These are phyloP conservation scores for Rhododendron kiyosumense DNA, from an alignment of 148 eudicot genomes.

Conservation along the genomic window DNA sequence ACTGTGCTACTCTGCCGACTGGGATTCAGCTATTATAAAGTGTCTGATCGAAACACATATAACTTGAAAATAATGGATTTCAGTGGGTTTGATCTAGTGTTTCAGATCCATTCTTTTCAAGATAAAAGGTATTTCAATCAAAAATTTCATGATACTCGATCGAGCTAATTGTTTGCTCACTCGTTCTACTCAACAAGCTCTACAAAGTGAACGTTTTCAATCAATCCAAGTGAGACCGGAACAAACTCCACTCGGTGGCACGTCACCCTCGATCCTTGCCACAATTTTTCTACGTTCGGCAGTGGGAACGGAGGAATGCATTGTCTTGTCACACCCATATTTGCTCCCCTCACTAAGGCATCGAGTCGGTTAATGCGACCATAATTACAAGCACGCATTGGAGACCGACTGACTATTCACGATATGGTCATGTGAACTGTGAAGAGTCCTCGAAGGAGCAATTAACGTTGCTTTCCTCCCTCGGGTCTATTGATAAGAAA, in stretches of 20 bases:
- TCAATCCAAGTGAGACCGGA: no score
- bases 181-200: no score
- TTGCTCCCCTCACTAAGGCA: background rate
- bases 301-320: background rate
- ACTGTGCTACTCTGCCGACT: no score
- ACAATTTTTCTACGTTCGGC: background rate
- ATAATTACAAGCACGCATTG: background rate
- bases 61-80: no score
- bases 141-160: background rate
- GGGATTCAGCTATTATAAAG: background rate
- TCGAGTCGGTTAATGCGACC: background rate
- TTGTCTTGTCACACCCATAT: background rate
- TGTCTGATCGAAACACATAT: no score
- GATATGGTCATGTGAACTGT: background rate
- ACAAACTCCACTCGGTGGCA: no score
- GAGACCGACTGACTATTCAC: conserved; percentile 6
- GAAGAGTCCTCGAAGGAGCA: background rate
- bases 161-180: background rate
- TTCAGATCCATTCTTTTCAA: no score
- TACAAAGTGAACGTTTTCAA: no score
- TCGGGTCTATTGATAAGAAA: background rate
- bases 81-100: background rate
- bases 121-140: no score
- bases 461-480: background rate
- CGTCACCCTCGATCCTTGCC: no score